Percentiles rank a stretch among this genome's conserved stretches.
These are phyloP conservation scores for Verbascum thapsus DNA, from an alignment of 257 asterid species.

Conservation along the genomic window DNA sequence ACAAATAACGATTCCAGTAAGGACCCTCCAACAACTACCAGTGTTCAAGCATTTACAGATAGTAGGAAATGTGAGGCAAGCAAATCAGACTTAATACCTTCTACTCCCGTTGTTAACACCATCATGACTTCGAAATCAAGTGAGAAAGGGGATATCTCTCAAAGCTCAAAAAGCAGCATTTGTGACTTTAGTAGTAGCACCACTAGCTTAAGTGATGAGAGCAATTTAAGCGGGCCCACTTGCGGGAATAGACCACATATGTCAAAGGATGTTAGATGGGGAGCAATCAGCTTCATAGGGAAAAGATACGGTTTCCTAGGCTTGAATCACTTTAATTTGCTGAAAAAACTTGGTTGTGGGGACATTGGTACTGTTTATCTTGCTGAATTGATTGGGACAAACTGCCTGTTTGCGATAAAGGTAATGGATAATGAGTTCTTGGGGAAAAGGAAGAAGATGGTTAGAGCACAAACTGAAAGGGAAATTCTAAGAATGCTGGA, in stretches of 20 bases:
- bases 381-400: constrained; percentile 61
- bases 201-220: constrained; percentile 59
- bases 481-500: constrained; percentile 70
- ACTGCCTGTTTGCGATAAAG: constrained; percentile 65
- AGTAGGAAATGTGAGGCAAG: constrained; percentile 32
- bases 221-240: constrained; percentile 56
- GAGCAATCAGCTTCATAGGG: constrained; percentile 38
- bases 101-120: constrained; percentile 35
- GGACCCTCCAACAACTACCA: constrained; percentile 31
- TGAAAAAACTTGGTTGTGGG: constrained; percentile 75
- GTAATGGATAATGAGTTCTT: constrained; percentile 76
- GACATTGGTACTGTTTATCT: constrained; percentile 80
- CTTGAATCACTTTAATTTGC: constrained; percentile 57
- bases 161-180: constrained; percentile 81
- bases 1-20: constrained; percentile 38
- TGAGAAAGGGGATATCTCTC: constrained; percentile 71
- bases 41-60: constrained; percentile 27
- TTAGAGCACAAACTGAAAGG: constrained; percentile 78
- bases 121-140: constrained; percentile 36
- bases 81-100: constrained; percentile 31
- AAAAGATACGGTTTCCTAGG: constrained; percentile 49
- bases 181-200: constrained; percentile 69
- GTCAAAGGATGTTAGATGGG: constrained; percentile 56
- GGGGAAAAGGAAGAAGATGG: constrained; percentile 62
- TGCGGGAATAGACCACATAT: constrained; percentile 64